A percentile compares a stretch with the other conserved stretches of the same genome.
Evolutionary conservation across 2,329 filamentous ascomycete species (phyloP).

Genomic region (Massarina eburnea): DNA sequence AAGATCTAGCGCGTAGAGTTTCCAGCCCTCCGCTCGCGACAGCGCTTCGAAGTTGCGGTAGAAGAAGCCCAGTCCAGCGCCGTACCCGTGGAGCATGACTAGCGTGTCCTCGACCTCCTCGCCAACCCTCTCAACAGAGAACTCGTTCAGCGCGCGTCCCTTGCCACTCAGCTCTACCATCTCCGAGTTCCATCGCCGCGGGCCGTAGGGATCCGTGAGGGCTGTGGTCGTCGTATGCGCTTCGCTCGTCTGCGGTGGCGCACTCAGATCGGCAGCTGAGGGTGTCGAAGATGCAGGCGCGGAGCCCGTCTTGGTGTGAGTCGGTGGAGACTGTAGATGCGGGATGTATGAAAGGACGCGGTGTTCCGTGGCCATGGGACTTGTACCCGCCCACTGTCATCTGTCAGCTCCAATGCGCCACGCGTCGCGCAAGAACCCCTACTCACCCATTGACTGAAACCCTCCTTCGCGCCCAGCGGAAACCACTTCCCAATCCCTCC

Average conservation of each 20-base stretch:
- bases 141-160: conserved; percentile 87
- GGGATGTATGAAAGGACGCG: conserved; percentile 85
- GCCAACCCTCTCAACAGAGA: conserved; percentile 80
- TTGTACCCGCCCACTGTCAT: conserved; percentile 78
- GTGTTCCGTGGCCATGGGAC: conserved; percentile 81
- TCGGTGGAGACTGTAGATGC: conserved; percentile 72
- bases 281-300: conserved; percentile 49
- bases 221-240: conserved; percentile 50
- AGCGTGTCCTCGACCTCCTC: conserved; percentile 81
- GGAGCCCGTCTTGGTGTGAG: conserved; percentile 65
- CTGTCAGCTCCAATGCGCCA: conserved; percentile 4
- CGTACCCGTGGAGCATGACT: conserved; percentile 96
- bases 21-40: conserved; percentile 77
- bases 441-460: conserved; percentile 85
- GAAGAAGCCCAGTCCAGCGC: conserved; percentile 94
- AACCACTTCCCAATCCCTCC: conserved; percentile 59
- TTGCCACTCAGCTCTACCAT: conserved; percentile 84
- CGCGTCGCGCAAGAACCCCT: not conserved
- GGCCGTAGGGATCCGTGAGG: conserved; percentile 75
- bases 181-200: conserved; percentile 80
- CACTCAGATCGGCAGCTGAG: conserved; percentile 43
- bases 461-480: conserved; percentile 88
- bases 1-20: conserved; percentile 90
- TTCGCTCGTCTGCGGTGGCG: conserved; percentile 40
- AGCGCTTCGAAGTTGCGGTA: conserved; percentile 96